phyloP scores from a whole-genome alignment of 2,329 filamentous ascomycete genomes.

The Colletotrichum brevisporum region DNA sequence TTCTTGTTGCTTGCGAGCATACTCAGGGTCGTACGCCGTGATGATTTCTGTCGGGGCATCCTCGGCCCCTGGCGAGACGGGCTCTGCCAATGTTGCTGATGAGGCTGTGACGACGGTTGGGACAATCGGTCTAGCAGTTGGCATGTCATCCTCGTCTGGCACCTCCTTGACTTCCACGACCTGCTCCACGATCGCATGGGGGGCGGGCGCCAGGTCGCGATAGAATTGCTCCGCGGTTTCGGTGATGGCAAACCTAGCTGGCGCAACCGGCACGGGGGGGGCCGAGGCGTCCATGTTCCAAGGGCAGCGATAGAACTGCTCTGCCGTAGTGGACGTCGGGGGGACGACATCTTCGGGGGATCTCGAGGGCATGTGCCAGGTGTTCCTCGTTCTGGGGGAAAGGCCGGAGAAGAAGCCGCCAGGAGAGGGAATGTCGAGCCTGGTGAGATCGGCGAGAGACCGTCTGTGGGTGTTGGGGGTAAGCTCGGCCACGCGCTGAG shows the following conservation, averaged over 20 bases:
- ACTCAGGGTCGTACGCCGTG: constrained; percentile 81
- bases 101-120: constrained; percentile 47
- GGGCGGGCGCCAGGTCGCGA: constrained; percentile 51
- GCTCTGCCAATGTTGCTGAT: constrained; percentile 50
- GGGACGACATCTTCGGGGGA: constrained; percentile 69
- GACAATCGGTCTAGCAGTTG: constrained; percentile 71
- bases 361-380: constrained; percentile 79
- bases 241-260: constrained; percentile 46
- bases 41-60: constrained; percentile 76
- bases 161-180: constrained; percentile 71
- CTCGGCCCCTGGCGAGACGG: constrained; percentile 63
- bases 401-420: constrained; percentile 92
- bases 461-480: constrained; percentile 62
- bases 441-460: constrained; percentile 80
- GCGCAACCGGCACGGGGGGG: constrained; percentile 49
- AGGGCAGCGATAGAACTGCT: constrained; percentile 89
- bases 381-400: constrained; percentile 80
- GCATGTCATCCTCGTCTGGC: constrained; percentile 72
- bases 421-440: constrained; percentile 90
- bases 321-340: constrained; percentile 91
- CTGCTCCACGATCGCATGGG: constrained; percentile 72
- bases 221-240: constrained; percentile 56
- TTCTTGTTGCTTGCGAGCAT: constrained; percentile 80
- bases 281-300: constrained; percentile 70
- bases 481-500: constrained; percentile 49